These are phyloP conservation scores for Clitocybe nebularis DNA, from an alignment of 1,284 basidiomycete species.

Conservation along the genomic window DNA sequence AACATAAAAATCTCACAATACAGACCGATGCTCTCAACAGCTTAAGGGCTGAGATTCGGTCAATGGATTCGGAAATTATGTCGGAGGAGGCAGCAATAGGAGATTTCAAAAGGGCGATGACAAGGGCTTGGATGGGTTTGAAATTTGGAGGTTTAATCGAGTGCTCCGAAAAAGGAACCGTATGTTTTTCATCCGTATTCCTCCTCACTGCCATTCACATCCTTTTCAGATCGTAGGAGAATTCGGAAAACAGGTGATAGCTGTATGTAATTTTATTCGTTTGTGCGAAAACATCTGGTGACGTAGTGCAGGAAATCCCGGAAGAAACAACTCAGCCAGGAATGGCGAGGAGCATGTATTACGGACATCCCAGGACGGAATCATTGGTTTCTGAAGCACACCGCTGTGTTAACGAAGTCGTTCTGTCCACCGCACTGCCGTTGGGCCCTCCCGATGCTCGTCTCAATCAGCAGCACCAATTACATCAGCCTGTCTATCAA, in stretches of 20 bases:
- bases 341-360: conserved; percentile 71
- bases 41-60: conserved; percentile 75
- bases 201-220: conserved; percentile 7
- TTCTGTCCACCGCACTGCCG: conserved; percentile 43
- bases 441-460: conserved; percentile 16
- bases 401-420: conserved; percentile 53
- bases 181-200: conserved; percentile 27
- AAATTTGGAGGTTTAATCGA: conserved; percentile 90
- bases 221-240: conserved; percentile 70
- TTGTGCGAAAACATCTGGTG: neutral
- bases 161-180: conserved; percentile 79
- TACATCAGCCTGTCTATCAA: conserved; percentile 3
- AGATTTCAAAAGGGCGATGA: conserved; percentile 79
- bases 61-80: conserved; percentile 81
- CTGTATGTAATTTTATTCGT: conserved; percentile 38
- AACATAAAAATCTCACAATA: conserved; percentile 79
- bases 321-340: conserved; percentile 81
- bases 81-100: conserved; percentile 79
- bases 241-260: conserved; percentile 74
- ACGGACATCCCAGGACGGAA: conserved; percentile 58
- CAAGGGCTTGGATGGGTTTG: conserved; percentile 72
- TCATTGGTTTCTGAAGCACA: conserved; percentile 62
- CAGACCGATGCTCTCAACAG: conserved; percentile 78
- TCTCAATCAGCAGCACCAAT: conserved; percentile 15
- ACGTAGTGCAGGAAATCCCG: conserved; percentile 64